Conservation (phyloP, 495 filamentous ascomycete genomes). For the Xylaria palmicola region DNA sequence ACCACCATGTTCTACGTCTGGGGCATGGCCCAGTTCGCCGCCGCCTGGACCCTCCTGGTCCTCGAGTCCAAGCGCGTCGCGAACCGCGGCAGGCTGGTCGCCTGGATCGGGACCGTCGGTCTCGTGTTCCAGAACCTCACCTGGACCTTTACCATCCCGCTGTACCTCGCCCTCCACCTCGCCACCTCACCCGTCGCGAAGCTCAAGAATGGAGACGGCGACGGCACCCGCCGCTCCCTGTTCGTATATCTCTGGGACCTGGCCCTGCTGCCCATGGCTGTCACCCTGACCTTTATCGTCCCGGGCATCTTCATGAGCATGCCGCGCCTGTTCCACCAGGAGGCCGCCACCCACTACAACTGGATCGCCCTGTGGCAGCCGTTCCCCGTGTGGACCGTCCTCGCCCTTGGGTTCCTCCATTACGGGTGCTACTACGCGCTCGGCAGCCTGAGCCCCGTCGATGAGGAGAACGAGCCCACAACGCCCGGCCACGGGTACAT, state of each 20-base stretch:
- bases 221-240: constrained; percentile 43
- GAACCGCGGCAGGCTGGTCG: constrained; percentile 51
- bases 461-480: constrained; percentile 26
- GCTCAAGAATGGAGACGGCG: constrained; percentile 29
- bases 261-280: constrained; percentile 45
- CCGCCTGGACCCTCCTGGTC: constrained; percentile 54
- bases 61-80: constrained; percentile 57
- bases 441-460: constrained; percentile 21
- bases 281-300: constrained; percentile 50
- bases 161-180: constrained; percentile 54
- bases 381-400: constrained; percentile 53
- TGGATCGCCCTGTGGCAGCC: constrained; percentile 60
- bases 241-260: constrained; percentile 49
- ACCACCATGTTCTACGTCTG: constrained; percentile 48
- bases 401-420: constrained; percentile 35
- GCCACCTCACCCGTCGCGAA: constrained; percentile 50
- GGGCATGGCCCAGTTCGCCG: constrained; percentile 55
- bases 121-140: constrained; percentile 53
- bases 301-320: constrained; percentile 54
- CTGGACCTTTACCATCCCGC: constrained; percentile 54
- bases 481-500: constrained; percentile 32
- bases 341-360: constrained; percentile 52
- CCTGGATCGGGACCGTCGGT: constrained; percentile 54
- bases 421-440: constrained; percentile 23
- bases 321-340: constrained; percentile 46